These are phyloP conservation scores for Phialophora chinensis DNA, from an alignment of 2,329 filamentous ascomycete genomes.

Conservation along the genomic window DNA sequence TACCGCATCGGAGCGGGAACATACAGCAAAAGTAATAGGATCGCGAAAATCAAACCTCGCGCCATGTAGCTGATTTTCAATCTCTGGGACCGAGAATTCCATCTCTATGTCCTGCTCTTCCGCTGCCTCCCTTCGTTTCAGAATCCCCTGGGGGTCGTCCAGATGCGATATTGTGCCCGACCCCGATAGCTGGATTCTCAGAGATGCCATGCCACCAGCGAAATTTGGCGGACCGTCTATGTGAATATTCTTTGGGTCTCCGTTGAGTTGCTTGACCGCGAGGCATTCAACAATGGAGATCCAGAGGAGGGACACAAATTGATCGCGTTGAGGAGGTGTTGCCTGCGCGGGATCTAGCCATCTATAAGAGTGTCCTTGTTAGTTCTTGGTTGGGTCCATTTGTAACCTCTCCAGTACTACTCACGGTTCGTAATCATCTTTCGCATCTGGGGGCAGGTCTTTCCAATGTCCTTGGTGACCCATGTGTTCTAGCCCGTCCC, in stretches of 20 bases:
- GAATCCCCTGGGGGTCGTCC: constrained; percentile 17
- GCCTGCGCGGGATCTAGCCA: constrained; percentile 45
- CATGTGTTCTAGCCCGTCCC: constrained; percentile 61
- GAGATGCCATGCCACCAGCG: constrained; percentile 11
- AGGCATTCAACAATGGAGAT: constrained; percentile 27
- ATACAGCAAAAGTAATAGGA: constrained; percentile 72
- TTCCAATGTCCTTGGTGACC: constrained; percentile 56
- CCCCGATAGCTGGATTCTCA: constrained; percentile 22
- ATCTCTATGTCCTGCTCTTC: constrained; percentile 28
- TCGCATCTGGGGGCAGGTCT: constrained; percentile 45
- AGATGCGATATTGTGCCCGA: constrained; percentile 25
- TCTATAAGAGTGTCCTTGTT: constrained; percentile 47
- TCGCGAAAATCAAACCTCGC: constrained; percentile 60
- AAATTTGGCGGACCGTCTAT: constrained; percentile 3
- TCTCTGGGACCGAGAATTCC: constrained; percentile 39
- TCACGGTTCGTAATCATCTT: constrained; percentile 52
- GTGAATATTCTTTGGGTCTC: constrained; percentile 8
- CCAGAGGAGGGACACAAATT: constrained; percentile 28
- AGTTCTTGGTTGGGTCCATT: constrained; percentile 44
- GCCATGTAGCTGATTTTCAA: constrained; percentile 46
- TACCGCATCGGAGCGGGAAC: constrained; percentile 43
- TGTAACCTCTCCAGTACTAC: constrained; percentile 32
- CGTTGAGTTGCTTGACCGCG: constrained; percentile 11
- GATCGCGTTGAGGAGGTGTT: constrained; percentile 40
- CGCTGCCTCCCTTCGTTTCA: constrained; percentile 6